These are phyloP conservation scores for Zalerion maritima DNA, from an alignment of 495 filamentous ascomycete species.

Conservation along the genomic window DNA sequence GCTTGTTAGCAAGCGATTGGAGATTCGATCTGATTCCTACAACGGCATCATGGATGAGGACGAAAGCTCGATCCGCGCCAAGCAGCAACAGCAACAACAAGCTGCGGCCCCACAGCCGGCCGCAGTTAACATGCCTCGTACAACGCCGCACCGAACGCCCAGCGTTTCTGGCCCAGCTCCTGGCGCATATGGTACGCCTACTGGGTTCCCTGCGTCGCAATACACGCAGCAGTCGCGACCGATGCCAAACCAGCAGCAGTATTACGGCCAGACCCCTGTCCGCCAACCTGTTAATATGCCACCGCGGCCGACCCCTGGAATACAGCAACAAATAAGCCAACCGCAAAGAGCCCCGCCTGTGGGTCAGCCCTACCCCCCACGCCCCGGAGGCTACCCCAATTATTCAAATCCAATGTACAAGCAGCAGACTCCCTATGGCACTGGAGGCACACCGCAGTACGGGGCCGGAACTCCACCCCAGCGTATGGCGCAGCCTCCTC, in stretches of 20 bases:
- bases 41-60: conserved; percentile 80
- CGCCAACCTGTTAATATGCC: conserved; percentile 13
- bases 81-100: conserved; percentile 15
- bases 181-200: conserved; percentile 17
- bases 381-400: conserved; percentile 9
- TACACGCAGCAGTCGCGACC: no score
- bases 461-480: conserved; percentile 19
- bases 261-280: conserved; percentile 24
- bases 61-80: conserved; percentile 33
- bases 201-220: conserved; percentile 11
- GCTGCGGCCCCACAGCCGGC: conserved; percentile 23
- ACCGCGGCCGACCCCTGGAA: conserved; percentile 17
- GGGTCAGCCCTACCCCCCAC: conserved; percentile 21
- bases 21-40: conserved; percentile 55
- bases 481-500: conserved; percentile 20
- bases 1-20: conserved; percentile 68
- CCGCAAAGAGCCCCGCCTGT: conserved; percentile 16
- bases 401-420: conserved; percentile 23
- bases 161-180: conserved; percentile 24
- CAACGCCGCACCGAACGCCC: conserved; percentile 20
- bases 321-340: conserved; percentile 15
- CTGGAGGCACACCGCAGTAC: conserved; percentile 23
- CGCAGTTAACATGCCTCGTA: conserved; percentile 18
- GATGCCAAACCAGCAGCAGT: conserved; percentile 25
- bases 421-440: conserved; percentile 21